phyloP scores from a whole-genome alignment of 169 alveolate genomes.

The Perkinsus marinus region DNA sequence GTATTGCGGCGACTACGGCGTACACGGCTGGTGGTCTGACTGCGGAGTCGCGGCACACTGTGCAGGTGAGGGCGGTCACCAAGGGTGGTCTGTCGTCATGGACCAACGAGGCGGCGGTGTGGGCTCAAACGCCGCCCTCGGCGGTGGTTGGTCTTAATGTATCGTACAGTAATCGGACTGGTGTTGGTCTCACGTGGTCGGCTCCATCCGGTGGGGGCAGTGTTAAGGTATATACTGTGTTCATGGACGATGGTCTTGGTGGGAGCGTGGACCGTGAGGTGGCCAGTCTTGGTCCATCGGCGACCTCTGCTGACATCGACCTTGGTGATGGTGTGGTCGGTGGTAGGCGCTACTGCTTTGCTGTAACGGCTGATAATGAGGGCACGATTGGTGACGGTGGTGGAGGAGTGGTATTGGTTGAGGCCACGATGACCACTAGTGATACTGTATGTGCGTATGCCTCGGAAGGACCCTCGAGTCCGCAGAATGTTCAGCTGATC shows the following conservation, averaged over 20 bases:
- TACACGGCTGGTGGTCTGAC: not conserved
- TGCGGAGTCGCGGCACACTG: not conserved
- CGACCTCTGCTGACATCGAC: not conserved
- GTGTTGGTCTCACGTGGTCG: not conserved
- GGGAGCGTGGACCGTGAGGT: not conserved
- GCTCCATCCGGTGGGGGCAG: not conserved
- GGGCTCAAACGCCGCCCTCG: not conserved
- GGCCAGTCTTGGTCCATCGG: not conserved
- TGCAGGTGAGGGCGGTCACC: not conserved
- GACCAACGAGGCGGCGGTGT: not conserved
- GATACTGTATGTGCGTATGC: slow-evolving; percentile 6
- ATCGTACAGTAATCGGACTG: not conserved
- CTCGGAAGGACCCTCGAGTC: not conserved
- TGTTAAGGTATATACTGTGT: not conserved
- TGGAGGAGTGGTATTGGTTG: not conserved
- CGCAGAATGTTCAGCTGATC: not conserved
- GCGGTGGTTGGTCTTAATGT: not conserved
- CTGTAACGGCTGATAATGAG: not conserved
- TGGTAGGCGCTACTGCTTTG: slow-evolving; percentile 2
- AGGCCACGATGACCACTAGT: not conserved
- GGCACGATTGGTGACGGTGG: not conserved
- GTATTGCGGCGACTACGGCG: not conserved
- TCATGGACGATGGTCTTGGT: slow-evolving; percentile 2
- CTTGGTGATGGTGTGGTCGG: not conserved
- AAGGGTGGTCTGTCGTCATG: not conserved